Evolutionary conservation across 139 green algal species (phyloP), one percentile per base, ranked within the genome.

Genomic region (Coelastrella sp.): DNA sequence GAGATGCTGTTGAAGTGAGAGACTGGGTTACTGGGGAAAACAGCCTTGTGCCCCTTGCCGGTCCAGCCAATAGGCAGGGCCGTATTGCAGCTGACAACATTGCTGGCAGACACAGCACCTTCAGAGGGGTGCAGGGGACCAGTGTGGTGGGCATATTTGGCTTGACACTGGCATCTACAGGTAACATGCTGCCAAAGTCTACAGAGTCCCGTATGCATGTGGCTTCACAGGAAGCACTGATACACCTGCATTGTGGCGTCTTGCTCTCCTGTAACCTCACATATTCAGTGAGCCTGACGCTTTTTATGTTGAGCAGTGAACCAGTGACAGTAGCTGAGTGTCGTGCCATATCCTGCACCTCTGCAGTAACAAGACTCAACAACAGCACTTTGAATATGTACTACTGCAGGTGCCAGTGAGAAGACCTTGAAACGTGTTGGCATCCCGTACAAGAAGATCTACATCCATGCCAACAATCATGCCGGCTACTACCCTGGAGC

Each of bases 401-500:
- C 7, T 19, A 23, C 2, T n/a, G 48, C 75, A 72, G 76, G 59
- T 21, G 76, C 76, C 38, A 74, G 38, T 41, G 90, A 93, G 79
- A 91, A 91, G 85, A 86, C 85, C 7, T 73, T 92, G 19, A 85
- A 85, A 59, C 85, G 87, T 25, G 15, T 79, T 13, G 37, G 40
- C 15, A 41, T 41, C 11, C 32, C 78, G 19, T 88, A 88, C 71
- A 37, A 80, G n/a, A 91, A 92, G 79, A 60, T 92, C 27, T 92
- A 92, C 71, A 86, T 89, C 15, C 87, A 91, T 72, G 85, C 76
- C 43, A 88, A 88, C 84, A 84, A 93, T 53, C 90, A 93, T 71
- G 90, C 89, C 3, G 87, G 90, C 13, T 93, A 93, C 79, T 93
- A 93, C 85, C 90, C 90, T 3, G 90, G 90, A 0, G 62, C 30